A percentile compares a stretch with the other conserved stretches of the same genome.
Evolutionary conservation across 2,329 filamentous ascomycete genomes (phyloP).

Genomic region (Fonsecaea erecta): DNA sequence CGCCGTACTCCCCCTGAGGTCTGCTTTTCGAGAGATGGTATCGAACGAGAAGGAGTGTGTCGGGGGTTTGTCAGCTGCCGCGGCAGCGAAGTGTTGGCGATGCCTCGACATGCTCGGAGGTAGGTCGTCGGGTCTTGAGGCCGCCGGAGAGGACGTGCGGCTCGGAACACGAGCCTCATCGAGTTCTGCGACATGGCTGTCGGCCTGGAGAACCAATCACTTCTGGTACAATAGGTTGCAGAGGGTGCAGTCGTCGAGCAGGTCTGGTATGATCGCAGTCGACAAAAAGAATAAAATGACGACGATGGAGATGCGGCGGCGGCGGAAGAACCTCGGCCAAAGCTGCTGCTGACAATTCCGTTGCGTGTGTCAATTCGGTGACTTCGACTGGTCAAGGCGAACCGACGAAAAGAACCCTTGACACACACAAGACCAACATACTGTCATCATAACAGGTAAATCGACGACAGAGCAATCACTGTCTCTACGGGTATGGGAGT

Average conservation of each 20-base stretch:
- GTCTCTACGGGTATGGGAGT: background rate
- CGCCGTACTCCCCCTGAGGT: no score
- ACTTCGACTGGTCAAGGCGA: no score
- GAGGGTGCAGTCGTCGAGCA: no score
- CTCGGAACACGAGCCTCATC: slow-evolving; percentile 40
- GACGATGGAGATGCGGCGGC: slow-evolving; percentile 4
- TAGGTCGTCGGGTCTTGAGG: slow-evolving; percentile 31
- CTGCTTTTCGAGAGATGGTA: background rate
- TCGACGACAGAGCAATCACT: no score
- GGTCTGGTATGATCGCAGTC: no score
- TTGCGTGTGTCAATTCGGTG: no score
- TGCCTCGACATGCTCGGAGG: slow-evolving; percentile 32
- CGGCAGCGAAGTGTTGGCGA: slow-evolving; percentile 10
- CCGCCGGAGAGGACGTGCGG: slow-evolving; percentile 30
- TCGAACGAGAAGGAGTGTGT: background rate
- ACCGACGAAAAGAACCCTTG: no score
- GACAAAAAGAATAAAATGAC: no score
- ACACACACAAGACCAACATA: no score
- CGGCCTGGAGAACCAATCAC: background rate
- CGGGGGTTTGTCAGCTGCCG: background rate
- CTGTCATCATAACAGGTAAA: no score
- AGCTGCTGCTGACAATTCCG: slow-evolving; percentile 23
- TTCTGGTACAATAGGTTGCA: no score
- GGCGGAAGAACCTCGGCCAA: slow-evolving; percentile 17
- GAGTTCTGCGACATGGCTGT: slow-evolving; percentile 25